Conservation (phyloP, 495 filamentous ascomycete genomes). For the Aspergillus wentii region DNA sequence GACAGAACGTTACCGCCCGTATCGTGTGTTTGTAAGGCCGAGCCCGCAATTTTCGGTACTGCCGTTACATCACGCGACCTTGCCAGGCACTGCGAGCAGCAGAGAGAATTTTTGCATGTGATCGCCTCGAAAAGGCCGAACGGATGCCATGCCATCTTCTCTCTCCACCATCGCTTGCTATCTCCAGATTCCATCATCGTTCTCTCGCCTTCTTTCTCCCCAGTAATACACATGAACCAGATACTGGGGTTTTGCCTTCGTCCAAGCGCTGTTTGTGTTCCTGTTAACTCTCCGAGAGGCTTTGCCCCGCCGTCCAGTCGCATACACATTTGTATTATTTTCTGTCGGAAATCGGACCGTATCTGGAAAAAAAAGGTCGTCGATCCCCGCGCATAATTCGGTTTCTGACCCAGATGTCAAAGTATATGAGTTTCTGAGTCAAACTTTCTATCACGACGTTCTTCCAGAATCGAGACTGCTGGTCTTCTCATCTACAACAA, state of each 20-base stretch:
- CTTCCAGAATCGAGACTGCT: not conserved
- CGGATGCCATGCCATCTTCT: too few relatives aligned
- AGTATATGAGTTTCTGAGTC: not conserved
- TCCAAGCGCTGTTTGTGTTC: constrained; percentile 4
- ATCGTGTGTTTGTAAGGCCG: too few relatives aligned
- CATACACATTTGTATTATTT: constrained; percentile 2
- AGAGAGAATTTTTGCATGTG: constrained; percentile 36
- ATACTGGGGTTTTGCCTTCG: constrained; percentile 13
- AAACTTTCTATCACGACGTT: not conserved
- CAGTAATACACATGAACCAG: constrained; percentile 2
- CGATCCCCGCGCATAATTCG: constrained; percentile 1
- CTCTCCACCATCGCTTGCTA: constrained; percentile 11
- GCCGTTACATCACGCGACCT: constrained; percentile 37
- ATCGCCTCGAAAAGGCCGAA: constrained; percentile 22
- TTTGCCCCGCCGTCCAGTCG: not conserved
- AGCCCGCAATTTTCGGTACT: constrained; percentile 26
- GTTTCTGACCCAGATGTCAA: not conserved
- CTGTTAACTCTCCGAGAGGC: constrained; percentile 1
- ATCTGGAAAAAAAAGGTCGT: constrained; percentile 3
- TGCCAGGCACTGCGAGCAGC: constrained; percentile 1
- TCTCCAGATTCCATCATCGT: constrained; percentile 21
- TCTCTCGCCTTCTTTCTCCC: constrained; percentile 4
- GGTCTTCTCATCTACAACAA: not conserved
- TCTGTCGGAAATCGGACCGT: not conserved
- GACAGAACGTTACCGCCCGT: too few relatives aligned